Evolutionary conservation across 495 filamentous ascomycete species (phyloP).

Genomic region (Podospora comata): DNA sequence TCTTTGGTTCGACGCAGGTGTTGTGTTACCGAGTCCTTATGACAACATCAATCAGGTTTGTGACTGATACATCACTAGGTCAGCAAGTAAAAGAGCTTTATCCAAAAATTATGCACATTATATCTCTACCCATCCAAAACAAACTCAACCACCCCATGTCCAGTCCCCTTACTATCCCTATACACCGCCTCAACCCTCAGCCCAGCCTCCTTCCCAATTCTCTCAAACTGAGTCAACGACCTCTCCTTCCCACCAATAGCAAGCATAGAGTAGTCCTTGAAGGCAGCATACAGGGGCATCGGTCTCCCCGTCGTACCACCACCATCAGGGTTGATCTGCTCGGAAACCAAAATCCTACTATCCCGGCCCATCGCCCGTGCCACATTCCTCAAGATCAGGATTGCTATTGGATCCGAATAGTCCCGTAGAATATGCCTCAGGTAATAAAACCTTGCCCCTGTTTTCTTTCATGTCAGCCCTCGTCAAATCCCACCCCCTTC

Average conservation of each 20-base stretch:
- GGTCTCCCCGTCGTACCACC: neutral
- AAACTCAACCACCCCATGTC: slow-evolving; percentile 32
- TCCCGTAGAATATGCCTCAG: slow-evolving; percentile 38
- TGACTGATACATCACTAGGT: too few relatives aligned
- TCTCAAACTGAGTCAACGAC: slow-evolving; percentile 30
- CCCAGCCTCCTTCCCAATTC: slow-evolving; percentile 29
- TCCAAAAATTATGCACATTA: neutral
- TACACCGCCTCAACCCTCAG: slow-evolving; percentile 34
- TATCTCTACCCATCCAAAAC: slow-evolving; percentile 10
- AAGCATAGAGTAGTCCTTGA: slow-evolving; percentile 40
- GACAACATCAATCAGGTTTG: too few relatives aligned
- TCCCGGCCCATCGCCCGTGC: slow-evolving; percentile 24
- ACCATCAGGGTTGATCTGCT: slow-evolving; percentile 32
- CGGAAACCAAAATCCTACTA: slow-evolving; percentile 35
- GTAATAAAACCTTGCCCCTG: slow-evolving; percentile 33
- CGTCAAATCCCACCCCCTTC: too few relatives aligned
- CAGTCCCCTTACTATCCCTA: slow-evolving; percentile 22
- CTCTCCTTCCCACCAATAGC: slow-evolving; percentile 41
- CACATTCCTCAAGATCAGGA: slow-evolving; percentile 29
- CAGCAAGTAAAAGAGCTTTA: too few relatives aligned
- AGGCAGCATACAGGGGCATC: slow-evolving; percentile 31
- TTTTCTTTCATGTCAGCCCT: neutral
- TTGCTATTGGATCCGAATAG: slow-evolving; percentile 35
- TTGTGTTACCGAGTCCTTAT: too few relatives aligned
- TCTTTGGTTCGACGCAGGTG: too few relatives aligned